These are phyloP conservation scores for Penicillium freii DNA, from an alignment of 2,329 filamentous ascomycete genomes.

Conservation along the genomic window DNA sequence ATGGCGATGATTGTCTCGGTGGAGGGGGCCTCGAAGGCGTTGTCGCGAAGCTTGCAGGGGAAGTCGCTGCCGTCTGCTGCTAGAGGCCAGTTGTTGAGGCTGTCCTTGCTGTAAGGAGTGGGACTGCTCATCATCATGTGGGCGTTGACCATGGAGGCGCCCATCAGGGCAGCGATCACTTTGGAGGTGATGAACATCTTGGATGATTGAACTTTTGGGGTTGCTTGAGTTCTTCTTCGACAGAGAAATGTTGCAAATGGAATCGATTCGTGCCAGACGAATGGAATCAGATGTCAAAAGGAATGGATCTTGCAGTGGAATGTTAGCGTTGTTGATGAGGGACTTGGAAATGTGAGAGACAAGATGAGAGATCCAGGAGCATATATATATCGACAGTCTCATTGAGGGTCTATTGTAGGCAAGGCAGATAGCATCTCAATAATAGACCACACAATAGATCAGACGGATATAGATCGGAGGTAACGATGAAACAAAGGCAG, in stretches of 20 bases:
- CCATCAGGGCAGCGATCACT: constrained; percentile 46
- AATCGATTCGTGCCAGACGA: constrained; percentile 40
- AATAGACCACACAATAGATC: neutral
- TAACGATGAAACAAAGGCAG: constrained; percentile 1
- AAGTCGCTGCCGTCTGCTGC: constrained; percentile 62
- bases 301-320: constrained; percentile 18
- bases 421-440: neutral
- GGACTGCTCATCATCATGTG: constrained; percentile 76
- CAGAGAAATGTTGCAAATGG: constrained; percentile 16
- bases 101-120: constrained; percentile 55
- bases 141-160: constrained; percentile 59
- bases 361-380: neutral
- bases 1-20: constrained; percentile 60
- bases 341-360: neutral
- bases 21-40: constrained; percentile 42
- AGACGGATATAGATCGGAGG: neutral
- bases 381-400: constrained; percentile 5
- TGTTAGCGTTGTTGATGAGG: constrained; percentile 12
- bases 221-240: constrained; percentile 15
- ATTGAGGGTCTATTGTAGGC: neutral
- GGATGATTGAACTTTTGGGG: constrained; percentile 11
- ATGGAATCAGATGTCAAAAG: constrained; percentile 20
- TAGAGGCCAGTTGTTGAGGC: constrained; percentile 65
- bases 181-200: constrained; percentile 33
- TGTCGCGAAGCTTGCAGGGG: constrained; percentile 71